Percentiles rank a stretch among this genome's conserved stretches.
Evolutionary conservation across 768 basidiomycete genomes (phyloP).

Genomic region (Mycena vitilis): DNA sequence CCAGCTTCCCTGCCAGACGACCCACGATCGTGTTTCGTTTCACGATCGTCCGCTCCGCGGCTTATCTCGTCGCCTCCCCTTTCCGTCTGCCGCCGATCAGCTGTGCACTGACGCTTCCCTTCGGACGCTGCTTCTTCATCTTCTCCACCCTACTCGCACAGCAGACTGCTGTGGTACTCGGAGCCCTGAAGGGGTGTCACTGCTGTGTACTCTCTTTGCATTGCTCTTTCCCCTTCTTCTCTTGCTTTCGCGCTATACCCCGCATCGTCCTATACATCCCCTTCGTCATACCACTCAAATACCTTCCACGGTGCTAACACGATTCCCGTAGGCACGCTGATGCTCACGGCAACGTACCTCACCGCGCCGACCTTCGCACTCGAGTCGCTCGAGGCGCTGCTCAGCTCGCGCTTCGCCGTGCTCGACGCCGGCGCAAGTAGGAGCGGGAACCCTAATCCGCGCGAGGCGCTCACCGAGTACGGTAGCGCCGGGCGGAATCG

Average conservation of each 20-base stretch:
- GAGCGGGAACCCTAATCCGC: neutral
- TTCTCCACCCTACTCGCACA: neutral
- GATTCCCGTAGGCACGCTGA: conserved; percentile 59
- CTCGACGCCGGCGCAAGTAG: conserved; percentile 56
- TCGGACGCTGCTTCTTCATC: neutral
- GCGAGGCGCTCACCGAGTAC: neutral
- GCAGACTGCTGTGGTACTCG: neutral
- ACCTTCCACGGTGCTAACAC: too few species aligned
- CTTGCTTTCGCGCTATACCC: neutral
- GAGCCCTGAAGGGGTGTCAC: neutral
- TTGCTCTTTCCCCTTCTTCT: neutral
- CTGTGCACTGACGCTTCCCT: neutral
- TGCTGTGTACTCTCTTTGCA: neutral
- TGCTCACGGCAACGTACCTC: conserved; percentile 73
- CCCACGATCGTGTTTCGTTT: neutral
- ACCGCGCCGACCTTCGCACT: conserved; percentile 75
- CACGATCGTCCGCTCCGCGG: too few species aligned
- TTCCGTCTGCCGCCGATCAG: neutral
- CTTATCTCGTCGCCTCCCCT: neutral
- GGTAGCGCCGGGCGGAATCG: neutral
- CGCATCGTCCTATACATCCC: too few species aligned
- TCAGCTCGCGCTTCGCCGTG: conserved; percentile 79
- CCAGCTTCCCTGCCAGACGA: too few species aligned
- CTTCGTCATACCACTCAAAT: too few species aligned
- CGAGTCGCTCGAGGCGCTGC: conserved; percentile 80